Evolutionary conservation across 2,329 filamentous ascomycete genomes (phyloP).

Genomic region (Colletotrichum sp.): DNA sequence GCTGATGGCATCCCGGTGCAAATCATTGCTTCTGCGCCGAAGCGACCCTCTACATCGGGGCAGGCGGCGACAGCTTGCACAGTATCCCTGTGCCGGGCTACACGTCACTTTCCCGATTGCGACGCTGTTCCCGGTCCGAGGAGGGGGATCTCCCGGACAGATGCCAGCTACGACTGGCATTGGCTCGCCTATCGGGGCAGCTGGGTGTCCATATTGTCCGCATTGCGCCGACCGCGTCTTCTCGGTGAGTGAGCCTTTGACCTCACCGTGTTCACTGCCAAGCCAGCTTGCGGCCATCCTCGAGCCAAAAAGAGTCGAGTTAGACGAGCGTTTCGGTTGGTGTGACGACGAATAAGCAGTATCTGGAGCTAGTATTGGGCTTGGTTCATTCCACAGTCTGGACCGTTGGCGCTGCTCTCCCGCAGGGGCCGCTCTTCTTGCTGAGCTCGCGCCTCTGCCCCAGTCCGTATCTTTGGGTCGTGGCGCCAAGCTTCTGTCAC

Average conservation of each 20-base stretch:
- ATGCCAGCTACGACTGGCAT: neutral
- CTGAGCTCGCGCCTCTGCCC: neutral
- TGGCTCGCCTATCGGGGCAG: neutral
- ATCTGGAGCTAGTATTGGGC: neutral
- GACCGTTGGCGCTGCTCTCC: neutral
- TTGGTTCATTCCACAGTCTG: neutral
- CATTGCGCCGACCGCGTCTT: neutral
- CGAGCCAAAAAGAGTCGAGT: neutral
- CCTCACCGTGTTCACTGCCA: accelerated
- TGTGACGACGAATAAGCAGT: neutral
- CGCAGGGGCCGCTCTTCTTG: neutral
- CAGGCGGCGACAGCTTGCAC: neutral
- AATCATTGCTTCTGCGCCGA: slow-evolving; percentile 2
- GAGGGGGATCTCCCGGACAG: neutral
- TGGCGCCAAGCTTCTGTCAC: slow-evolving; percentile 11
- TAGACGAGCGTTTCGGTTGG: neutral
- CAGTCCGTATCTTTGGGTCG: neutral
- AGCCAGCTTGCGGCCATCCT: neutral
- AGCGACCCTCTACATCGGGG: neutral
- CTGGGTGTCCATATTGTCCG: neutral
- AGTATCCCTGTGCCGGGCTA: neutral
- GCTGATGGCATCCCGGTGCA: neutral
- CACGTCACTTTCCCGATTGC: neutral
- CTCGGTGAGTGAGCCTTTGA: neutral
- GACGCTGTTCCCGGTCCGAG: neutral